Base-by-base conservation (phyloP, 2,329 filamentous ascomycete species). In the Fonsecaea multimorphosa region DNA sequence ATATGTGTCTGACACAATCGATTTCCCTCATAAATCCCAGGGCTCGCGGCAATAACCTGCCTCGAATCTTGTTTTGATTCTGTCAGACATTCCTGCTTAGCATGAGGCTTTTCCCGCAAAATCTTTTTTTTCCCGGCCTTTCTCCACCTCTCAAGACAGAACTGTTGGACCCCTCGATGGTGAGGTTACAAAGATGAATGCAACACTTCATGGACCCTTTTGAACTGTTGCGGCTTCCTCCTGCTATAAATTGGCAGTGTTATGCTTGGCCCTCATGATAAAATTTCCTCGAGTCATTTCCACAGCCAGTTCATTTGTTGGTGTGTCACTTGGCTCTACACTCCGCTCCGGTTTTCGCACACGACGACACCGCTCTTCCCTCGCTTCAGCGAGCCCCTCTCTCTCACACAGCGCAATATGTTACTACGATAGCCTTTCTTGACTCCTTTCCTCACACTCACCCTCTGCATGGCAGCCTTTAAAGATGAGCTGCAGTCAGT, bases 381-480 rank as follows among this genome's bases (percentile, higher is more conserved):
- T 46, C 34, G 16, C 24, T 36, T 51, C 53, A 60, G 56, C 32
- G 32, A 38, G 22, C 56, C 56, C 65, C 58, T 46, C 40, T 40
- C 55, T 27, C 29, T 32, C 31, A 36, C n/a, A 40, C 40, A 59
- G 76, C 75, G 74, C 75, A 69, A 73, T 75, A 73, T 72, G 75
- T 56, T 72, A 75, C 70, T 71, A 74, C 67, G 75, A 78, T 78
- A 77, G 77, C 66, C 77, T 52, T 12, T 24, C 22, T 49, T 29
- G 52, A 19, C 38, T 32, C 64, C 76, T 40, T 3, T 38, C 24
- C 51, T 40, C 52, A 40, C 53, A 38, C 38, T 7, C 32, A 24
- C 55, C 36, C 44, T 44, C 60, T 61, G 66, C 49, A 72, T 72
- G 71, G 71, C 71, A 58, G 65, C 60, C 58, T 64, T 69, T 62